phyloP scores from a whole-genome alignment of 164 flowering plant species.

The Kalanchoe fedtschenkoi region DNA sequence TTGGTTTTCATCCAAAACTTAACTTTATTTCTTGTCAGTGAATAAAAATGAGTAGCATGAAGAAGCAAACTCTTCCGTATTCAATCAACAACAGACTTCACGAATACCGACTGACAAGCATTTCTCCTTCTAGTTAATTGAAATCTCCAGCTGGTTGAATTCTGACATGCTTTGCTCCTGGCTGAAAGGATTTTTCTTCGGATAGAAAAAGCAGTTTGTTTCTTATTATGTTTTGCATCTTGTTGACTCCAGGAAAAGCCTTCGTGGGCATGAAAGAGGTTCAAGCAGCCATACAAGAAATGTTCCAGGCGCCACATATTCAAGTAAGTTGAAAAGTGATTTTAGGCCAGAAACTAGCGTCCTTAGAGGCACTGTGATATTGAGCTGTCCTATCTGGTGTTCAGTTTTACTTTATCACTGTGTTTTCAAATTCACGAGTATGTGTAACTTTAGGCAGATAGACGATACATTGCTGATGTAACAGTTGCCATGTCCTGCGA shows the following conservation, averaged over 20 bases:
- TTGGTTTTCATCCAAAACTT: neutral
- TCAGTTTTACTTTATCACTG: neutral
- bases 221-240: conserved; percentile 8
- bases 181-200: neutral
- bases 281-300: conserved; percentile 93
- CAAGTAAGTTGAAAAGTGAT: neutral
- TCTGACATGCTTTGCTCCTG: neutral
- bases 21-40: no score
- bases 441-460: neutral
- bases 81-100: neutral
- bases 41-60: neutral
- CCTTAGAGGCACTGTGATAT: neutral
- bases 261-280: conserved; percentile 73
- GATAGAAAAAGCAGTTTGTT: neutral
- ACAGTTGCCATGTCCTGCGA: neutral
- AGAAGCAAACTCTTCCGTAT: neutral
- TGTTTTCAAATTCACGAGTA: neutral
- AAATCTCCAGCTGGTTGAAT: no score
- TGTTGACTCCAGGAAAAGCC: conserved; percentile 39
- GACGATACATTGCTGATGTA: neutral
- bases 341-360: neutral
- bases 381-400: neutral
- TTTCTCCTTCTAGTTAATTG: no score
- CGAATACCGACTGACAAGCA: no score
- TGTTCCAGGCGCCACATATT: conserved; percentile 98